Evolutionary conservation across 495 filamentous ascomycete genomes (phyloP), one percentile per base, ranked within the genome.

Genomic region (Penicillium cinerascens): DNA sequence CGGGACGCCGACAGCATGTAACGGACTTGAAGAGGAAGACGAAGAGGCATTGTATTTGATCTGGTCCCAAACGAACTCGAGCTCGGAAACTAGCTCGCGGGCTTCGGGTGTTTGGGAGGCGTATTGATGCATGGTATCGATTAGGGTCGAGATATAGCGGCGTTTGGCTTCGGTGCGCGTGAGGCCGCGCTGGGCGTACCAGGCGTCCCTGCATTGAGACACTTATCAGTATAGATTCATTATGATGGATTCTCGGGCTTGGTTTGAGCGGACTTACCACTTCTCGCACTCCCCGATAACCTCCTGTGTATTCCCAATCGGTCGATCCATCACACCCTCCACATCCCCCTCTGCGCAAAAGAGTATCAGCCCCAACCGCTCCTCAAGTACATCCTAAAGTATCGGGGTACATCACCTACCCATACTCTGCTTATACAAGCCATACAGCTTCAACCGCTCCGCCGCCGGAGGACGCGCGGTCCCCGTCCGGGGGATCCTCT

Each of bases 21-120:
- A 45, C 5, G 68, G 71, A 49, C 73, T 71, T 6, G 82, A 80
- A 1, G 81, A 80, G 6, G 81, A 76, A 2, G 82, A 82, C 11
- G 85, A 85, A 0, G 82, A 73, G 21, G 80, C 80, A 60, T 95
- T 96, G 47, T 81, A 87, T 70, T 92, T 93, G 49, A 97, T 88
- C 65, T 97, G 95, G 56, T 96, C 90, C 93, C 93, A 98, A 41
- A 98, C 91, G 62, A 97, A 98, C 71, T 97, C 93, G 16, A 98
- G 81, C 68, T 98, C 95, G n/a, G 84, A 74, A 33, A 97, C 89
- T 7, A 98, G 77, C 67, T 91, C 89, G 38, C 90, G 78, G 2
- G 88, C 90, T 68, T 96, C 91, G 42, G 87, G 79, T 11, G 90
- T 91, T 51, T 84, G 85, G 23, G 82, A 86, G 36, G 93, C 93